Percentiles rank a stretch among this genome's conserved stretches.
These are phyloP conservation scores for Litsea cubeba DNA, from an alignment of 164 flowering plant species.

Conservation along the genomic window DNA sequence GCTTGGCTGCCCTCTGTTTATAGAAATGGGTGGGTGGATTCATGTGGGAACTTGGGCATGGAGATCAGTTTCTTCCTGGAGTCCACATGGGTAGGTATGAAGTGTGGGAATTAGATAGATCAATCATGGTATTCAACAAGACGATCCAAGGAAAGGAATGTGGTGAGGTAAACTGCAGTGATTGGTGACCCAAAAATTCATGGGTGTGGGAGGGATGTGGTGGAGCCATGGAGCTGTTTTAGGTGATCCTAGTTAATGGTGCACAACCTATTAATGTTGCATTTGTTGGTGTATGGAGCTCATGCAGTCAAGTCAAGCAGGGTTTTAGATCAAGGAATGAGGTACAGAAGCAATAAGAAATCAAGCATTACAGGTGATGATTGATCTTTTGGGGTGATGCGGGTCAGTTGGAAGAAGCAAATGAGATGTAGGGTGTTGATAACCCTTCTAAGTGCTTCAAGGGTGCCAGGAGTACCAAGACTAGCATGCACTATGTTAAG, in stretches of 20 bases:
- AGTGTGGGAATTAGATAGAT: conserved; percentile 5
- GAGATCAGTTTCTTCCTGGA: conserved; percentile 5
- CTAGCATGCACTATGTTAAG: background rate
- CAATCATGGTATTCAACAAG: conserved; percentile 1
- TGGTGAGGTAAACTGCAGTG: conserved; percentile 6
- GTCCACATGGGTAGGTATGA: conserved; percentile 12
- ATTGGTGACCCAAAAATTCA: background rate
- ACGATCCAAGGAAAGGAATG: conserved; percentile 1
- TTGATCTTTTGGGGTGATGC: conserved; percentile 14
- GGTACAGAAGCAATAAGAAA: conserved; percentile 3
- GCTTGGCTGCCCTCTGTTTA: background rate
- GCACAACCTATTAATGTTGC: conserved; percentile 2
- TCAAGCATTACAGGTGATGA: conserved; percentile 8
- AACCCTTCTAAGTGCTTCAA: conserved; percentile 6
- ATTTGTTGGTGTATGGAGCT: conserved; percentile 3
- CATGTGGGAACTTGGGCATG: conserved; percentile 4
- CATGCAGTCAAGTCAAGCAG: conserved; percentile 4
- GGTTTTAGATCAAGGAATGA: conserved; percentile 9
- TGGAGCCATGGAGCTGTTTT: conserved; percentile 9
- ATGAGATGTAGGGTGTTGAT: background rate
- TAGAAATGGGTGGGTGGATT: conserved; percentile 9
- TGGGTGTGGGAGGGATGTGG: conserved; percentile 8
- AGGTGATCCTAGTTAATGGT: conserved; percentile 2
- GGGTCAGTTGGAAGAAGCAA: conserved; percentile 10
- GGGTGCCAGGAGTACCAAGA: background rate